Conservation (phyloP, 192 early-diverging fungal genomes). For the Backusella liffmaniae region DNA sequence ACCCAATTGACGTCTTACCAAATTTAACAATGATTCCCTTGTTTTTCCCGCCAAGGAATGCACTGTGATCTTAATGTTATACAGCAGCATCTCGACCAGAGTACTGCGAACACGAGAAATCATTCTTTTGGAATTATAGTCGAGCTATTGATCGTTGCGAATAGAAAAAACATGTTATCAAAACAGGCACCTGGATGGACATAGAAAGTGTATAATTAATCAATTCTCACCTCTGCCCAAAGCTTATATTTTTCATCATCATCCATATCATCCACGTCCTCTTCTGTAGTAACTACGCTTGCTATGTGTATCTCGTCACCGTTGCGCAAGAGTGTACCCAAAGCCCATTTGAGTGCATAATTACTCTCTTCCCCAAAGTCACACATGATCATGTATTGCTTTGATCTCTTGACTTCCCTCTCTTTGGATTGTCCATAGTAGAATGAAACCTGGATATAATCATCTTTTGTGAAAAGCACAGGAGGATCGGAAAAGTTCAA, state of each 20-base stretch:
- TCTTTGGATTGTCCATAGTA: conserved; percentile 16
- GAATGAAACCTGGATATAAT: conserved; percentile 20
- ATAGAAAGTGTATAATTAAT: background rate
- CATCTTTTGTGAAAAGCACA: background rate
- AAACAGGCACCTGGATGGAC: background rate
- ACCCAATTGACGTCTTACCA: conserved; percentile 16
- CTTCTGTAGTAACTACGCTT: conserved; percentile 44
- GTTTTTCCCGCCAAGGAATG: conserved; percentile 33
- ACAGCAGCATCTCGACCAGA: conserved; percentile 32
- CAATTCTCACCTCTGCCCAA: conserved; percentile 13
- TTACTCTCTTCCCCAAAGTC: conserved; percentile 50
- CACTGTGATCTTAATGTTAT: conserved; percentile 33
- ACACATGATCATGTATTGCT: conserved; percentile 47
- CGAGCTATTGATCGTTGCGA: conserved; percentile 14
- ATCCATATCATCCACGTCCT: conserved; percentile 23
- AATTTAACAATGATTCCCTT: conserved; percentile 26
- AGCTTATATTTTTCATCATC: conserved; percentile 23
- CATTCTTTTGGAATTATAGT: conserved; percentile 30
- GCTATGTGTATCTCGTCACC: conserved; percentile 50
- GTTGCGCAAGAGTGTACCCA: conserved; percentile 48
- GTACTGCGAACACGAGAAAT: conserved; percentile 28
- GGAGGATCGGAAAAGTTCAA: conserved; percentile 18
- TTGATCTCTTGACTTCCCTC: background rate
- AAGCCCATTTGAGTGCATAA: conserved; percentile 50
- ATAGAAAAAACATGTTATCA: background rate